These are phyloP conservation scores for Coemansia sp. DNA, from an alignment of 192 early-diverging fungal species.

Conservation along the genomic window DNA sequence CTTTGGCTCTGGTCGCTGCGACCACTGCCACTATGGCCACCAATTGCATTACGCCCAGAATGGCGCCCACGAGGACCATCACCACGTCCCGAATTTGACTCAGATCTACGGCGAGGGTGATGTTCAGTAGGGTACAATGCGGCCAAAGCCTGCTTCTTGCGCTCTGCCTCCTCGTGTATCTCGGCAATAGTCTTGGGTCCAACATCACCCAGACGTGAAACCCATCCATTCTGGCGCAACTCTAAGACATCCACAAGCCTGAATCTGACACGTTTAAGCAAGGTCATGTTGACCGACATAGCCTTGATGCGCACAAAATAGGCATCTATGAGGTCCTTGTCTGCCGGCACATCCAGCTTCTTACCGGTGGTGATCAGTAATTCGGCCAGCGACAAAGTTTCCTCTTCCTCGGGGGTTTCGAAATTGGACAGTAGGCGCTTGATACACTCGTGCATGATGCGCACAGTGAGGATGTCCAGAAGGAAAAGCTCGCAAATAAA, in stretches of 20 bases:
- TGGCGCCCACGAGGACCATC: constrained; percentile 60
- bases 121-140: constrained; percentile 66
- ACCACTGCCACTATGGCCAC: constrained; percentile 73
- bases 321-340: constrained; percentile 66
- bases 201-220: constrained; percentile 57
- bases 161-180: constrained; percentile 78
- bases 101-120: constrained; percentile 59
- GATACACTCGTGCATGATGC: constrained; percentile 94
- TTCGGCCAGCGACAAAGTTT: constrained; percentile 89
- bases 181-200: constrained; percentile 92
- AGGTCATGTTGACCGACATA: constrained; percentile 65
- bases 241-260: constrained; percentile 89
- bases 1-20: constrained; percentile 52
- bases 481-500: constrained; percentile 97
- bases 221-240: constrained; percentile 76
- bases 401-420: constrained; percentile 88
- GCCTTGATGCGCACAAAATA: constrained; percentile 85
- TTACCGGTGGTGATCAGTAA: constrained; percentile 86
- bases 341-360: constrained; percentile 66
- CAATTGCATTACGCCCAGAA: constrained; percentile 56
- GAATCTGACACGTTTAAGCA: constrained; percentile 89
- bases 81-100: constrained; percentile 61
- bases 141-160: constrained; percentile 68
- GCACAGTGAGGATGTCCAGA: constrained; percentile 81
- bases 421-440: constrained; percentile 71